Percentiles rank a stretch among this genome's conserved stretches.
Conservation (phyloP, 208 protist species). For the Trypanosoma grayi region DNA sequence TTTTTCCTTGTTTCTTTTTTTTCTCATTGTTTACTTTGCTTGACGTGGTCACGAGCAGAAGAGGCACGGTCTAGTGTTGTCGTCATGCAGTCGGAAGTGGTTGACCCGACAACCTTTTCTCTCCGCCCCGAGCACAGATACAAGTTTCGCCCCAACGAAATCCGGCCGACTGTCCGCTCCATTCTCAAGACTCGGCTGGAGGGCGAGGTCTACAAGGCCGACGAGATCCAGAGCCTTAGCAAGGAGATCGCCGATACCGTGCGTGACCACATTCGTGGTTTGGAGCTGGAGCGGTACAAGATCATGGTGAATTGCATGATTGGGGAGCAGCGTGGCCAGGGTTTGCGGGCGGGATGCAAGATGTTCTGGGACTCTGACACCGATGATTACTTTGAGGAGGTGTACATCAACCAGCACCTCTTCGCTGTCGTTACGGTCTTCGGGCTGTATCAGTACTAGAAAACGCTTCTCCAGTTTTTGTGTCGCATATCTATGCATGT, state of each 20-base stretch:
- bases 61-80: not conserved
- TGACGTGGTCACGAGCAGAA: not conserved
- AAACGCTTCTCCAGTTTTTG: not conserved
- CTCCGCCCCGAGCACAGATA: conserved; percentile 85
- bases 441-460: conserved; percentile 92
- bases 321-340: conserved; percentile 91
- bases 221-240: conserved; percentile 89
- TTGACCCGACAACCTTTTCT: conserved; percentile 80
- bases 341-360: conserved; percentile 89
- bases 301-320: conserved; percentile 94
- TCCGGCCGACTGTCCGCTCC: conserved; percentile 73
- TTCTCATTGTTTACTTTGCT: too few species aligned
- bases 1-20: too few species aligned
- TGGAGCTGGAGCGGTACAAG: conserved; percentile 93
- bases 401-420: conserved; percentile 86
- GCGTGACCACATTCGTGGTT: conserved; percentile 73
- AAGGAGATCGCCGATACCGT: conserved; percentile 92
- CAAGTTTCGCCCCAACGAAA: conserved; percentile 82
- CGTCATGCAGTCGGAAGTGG: conserved; percentile 54
- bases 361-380: conserved; percentile 96
- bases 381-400: conserved; percentile 93
- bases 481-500: not conserved
- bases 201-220: conserved; percentile 86
- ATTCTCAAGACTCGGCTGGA: conserved; percentile 80
- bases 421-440: conserved; percentile 93